Evolutionary conservation across 192 early-diverging fungal genomes (phyloP), one percentile per base, ranked within the genome.

Genomic region (Coemansia sp.): DNA sequence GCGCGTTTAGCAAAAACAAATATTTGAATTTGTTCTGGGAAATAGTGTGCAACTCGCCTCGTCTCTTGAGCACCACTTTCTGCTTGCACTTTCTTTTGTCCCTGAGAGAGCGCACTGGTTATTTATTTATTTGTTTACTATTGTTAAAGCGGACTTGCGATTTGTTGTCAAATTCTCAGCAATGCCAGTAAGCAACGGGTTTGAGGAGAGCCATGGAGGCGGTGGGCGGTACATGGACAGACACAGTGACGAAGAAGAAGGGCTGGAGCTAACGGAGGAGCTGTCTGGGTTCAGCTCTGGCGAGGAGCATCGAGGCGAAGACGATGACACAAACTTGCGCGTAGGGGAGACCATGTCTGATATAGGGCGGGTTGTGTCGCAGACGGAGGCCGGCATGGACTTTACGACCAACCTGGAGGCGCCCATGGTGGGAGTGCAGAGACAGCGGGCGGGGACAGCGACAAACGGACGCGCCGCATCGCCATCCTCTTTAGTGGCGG

Each of bases 341-440:
- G 46, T 21, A 2, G 49, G 26, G 22, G 64, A 67, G 27, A 53
- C 55, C 3, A 50, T 70, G 56, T 70, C 68, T 1, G 60, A 64
- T 21, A 70, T 70, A 43, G 68, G 68, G 0, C 51, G 56, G 8
- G 61, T 60, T 1, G 68, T 70, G 53, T 63, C 68, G 25, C 67
- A 70, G 45, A 42, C 15, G 5, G 68, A 70, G 25, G 55, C 68
- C 0, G 57, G 60, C 11, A 63, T 70, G 68, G 68, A 63, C 40
- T 70, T 70, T 52, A 53, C 51, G 2, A 58, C 60, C 5, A 55
- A 70, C 30, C 22, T 70, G 33, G 56, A 63, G 7, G 61, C 55
- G 18, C 60, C 68, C 2, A 45, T 70, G 56, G 68, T 64, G 30
- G 60, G 68, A 4, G 59, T 70, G 23, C 56, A 53, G 34, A 57